Conservation (phyloP, 2,329 filamentous ascomycete genomes). For the Trichoderma pleuroti region DNA sequence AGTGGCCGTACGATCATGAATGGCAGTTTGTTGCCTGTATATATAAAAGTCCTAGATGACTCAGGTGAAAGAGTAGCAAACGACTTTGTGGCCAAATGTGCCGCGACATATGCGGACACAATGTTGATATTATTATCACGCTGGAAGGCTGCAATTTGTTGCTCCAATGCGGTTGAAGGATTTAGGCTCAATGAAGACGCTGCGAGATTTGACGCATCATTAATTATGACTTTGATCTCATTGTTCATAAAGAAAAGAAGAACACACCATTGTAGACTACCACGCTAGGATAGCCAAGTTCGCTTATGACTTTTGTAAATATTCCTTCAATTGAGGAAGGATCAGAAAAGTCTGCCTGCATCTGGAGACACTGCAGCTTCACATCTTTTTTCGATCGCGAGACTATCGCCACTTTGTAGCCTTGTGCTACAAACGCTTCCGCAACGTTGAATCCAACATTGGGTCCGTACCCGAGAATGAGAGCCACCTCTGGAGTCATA, state of each 20-base stretch:
- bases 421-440: not conserved
- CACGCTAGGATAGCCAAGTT: not conserved
- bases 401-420: not conserved
- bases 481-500: not conserved
- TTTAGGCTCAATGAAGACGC: not conserved
- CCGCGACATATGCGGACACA: not conserved
- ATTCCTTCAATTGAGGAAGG: not conserved
- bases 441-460: not conserved
- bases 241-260: not conserved
- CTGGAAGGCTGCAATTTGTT: not conserved
- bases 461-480: not conserved
- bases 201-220: not conserved
- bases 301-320: not conserved
- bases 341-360: not conserved
- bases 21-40: not conserved
- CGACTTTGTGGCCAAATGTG: not conserved
- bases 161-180: not conserved
- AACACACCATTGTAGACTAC: not conserved
- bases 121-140: not conserved
- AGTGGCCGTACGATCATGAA: slow-evolving; percentile 29
- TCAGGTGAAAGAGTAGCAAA: not conserved
- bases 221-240: not conserved
- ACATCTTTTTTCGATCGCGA: not conserved
- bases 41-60: not conserved
- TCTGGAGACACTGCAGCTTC: not conserved